Conservation (phyloP, 441 rosid species). For the Syzygium syzygioides region DNA sequence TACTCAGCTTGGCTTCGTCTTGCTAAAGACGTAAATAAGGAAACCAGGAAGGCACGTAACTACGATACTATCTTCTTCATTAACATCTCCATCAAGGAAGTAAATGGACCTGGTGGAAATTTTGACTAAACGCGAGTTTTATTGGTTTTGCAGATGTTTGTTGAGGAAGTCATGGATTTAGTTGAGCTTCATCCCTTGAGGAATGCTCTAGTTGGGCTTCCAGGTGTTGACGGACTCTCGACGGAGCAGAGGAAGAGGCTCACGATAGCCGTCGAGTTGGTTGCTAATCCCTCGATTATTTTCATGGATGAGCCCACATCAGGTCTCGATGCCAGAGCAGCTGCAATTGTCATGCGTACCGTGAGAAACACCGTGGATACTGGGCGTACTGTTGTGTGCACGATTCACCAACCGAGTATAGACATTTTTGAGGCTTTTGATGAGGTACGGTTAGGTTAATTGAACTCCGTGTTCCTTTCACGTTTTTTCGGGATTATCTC, state of each 20-base stretch:
- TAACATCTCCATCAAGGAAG: neutral
- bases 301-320: slow-evolving; percentile 81
- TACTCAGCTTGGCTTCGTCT: slow-evolving; percentile 83
- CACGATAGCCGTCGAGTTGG: slow-evolving; percentile 77
- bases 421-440: slow-evolving; percentile 94
- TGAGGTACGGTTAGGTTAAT: slow-evolving; percentile 35
- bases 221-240: slow-evolving; percentile 6
- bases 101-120: neutral
- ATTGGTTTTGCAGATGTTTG: slow-evolving; percentile 8
- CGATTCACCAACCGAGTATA: slow-evolving; percentile 85
- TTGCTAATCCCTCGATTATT: neutral
- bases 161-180: slow-evolving; percentile 13
- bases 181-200: slow-evolving; percentile 11
- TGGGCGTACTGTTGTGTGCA: slow-evolving; percentile 83
- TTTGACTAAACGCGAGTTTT: neutral
- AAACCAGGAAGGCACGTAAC: slow-evolving; percentile 35
- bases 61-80: neutral
- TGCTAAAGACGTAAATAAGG: slow-evolving; percentile 38
- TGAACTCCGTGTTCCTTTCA: neutral
- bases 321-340: slow-evolving; percentile 87
- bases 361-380: slow-evolving; percentile 86
- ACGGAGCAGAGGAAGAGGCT: slow-evolving; percentile 23
- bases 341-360: slow-evolving; percentile 83
- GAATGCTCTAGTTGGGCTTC: slow-evolving; percentile 12
- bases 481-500: neutral